Evolutionary conservation across 805 yeast species (phyloP).

Genomic region (Starmerella kuoi): DNA sequence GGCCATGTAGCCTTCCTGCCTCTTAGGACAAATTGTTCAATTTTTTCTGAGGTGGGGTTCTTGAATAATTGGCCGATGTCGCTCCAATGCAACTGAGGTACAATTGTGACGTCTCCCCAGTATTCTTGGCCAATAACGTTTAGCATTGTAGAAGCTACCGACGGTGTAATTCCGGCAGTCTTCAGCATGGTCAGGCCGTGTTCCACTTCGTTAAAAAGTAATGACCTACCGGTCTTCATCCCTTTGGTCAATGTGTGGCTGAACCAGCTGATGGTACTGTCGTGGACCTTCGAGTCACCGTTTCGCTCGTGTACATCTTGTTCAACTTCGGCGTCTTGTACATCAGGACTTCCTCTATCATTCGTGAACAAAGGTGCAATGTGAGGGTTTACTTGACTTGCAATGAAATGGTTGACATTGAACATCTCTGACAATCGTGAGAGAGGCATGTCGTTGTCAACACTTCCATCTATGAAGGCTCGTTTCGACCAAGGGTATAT

Average conservation of each 20-base stretch:
- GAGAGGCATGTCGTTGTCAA: slow-evolving; percentile 86
- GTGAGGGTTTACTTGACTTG: slow-evolving; percentile 95
- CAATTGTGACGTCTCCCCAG: slow-evolving; percentile 84
- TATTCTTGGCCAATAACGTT: slow-evolving; percentile 76
- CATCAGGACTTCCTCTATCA: slow-evolving; percentile 1
- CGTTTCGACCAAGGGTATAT: slow-evolving; percentile 73
- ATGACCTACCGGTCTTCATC: slow-evolving; percentile 15
- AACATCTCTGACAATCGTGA: slow-evolving; percentile 89
- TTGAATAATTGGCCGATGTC: slow-evolving; percentile 54
- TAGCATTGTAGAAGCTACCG: slow-evolving; percentile 56
- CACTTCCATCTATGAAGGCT: slow-evolving; percentile 89
- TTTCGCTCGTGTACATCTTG: background rate
- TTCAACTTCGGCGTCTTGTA: background rate
- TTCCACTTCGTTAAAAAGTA: slow-evolving; percentile 55
- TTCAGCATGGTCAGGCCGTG: slow-evolving; percentile 63
- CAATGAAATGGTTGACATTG: slow-evolving; percentile 92
- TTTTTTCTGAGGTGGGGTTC: slow-evolving; percentile 72
- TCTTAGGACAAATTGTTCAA: slow-evolving; percentile 54
- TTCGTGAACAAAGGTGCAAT: slow-evolving; percentile 63
- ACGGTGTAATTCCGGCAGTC: slow-evolving; percentile 67
- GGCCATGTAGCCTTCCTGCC: slow-evolving; percentile 96
- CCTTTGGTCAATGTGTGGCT: background rate
- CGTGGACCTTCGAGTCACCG: slow-evolving; percentile 3
- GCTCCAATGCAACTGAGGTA: slow-evolving; percentile 54
- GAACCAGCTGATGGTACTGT: slow-evolving; percentile 21